Evolutionary conservation across 352 stramenopile genomes (phyloP).

Genomic region (Phytophthora constricta): DNA sequence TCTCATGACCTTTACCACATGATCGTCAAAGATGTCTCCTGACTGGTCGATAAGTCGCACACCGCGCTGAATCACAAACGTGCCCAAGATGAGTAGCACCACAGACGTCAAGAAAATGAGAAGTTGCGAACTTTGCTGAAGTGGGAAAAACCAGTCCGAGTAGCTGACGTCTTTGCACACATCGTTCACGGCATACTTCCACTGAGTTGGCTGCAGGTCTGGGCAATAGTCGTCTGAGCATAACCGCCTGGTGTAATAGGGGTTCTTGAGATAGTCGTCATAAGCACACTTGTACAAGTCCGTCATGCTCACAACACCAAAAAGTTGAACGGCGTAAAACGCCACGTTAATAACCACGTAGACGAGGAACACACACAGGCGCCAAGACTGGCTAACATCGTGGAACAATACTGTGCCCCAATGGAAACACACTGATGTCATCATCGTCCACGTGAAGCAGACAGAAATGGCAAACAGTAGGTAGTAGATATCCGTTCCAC

Average conservation of each 20-base stretch:
- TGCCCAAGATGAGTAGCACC: constrained; percentile 67
- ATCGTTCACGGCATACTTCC: constrained; percentile 71
- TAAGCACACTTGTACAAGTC: constrained; percentile 89
- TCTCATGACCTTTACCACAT: constrained; percentile 75
- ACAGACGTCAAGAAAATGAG: constrained; percentile 71
- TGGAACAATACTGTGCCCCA: constrained; percentile 81
- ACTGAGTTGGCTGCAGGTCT: constrained; percentile 82
- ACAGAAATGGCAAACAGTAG: constrained; percentile 67
- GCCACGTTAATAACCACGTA: constrained; percentile 69
- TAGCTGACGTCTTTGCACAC: constrained; percentile 74
- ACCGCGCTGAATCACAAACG: constrained; percentile 73
- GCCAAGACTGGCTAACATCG: constrained; percentile 59
- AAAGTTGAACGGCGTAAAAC: constrained; percentile 76
- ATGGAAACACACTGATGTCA: constrained; percentile 88
- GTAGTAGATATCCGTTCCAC: constrained; percentile 78
- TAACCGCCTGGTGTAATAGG: constrained; percentile 66
- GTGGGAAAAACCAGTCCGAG: constrained; percentile 68
- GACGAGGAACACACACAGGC: constrained; percentile 60
- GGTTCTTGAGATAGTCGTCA: constrained; percentile 89
- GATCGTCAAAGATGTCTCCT: constrained; percentile 75
- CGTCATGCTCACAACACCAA: constrained; percentile 72
- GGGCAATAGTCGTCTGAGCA: constrained; percentile 81
- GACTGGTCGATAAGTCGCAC: constrained; percentile 78
- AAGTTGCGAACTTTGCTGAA: constrained; percentile 55
- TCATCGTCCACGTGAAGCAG: constrained; percentile 87